Evolutionary conservation across 805 yeast genomes (phyloP), one percentile per base, ranked within the genome.

Genomic region (Metschnikowia chrysomelidarum): DNA sequence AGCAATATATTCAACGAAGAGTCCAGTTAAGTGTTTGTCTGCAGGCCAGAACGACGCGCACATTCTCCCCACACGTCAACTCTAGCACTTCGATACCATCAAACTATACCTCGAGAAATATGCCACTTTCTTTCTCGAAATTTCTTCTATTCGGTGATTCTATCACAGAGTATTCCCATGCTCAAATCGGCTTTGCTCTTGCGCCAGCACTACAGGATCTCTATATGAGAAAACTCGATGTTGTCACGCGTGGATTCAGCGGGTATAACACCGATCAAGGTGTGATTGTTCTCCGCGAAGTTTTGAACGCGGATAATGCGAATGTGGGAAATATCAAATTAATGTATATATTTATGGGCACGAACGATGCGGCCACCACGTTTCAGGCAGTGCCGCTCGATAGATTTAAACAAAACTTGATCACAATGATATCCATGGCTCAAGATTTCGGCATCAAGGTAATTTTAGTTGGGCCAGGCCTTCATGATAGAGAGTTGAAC

Each of bases 181-280:
- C 65, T 30, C 67, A 67, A 12, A 46, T 41, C 3, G 51, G 61
- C n/a, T 79, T 76, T 51, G 62, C 69, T 4, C 53, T 73, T 19
- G 78, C 76, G 2, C 67, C 82, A 0, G 78, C 73, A 0, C 50
- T 82, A 17, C 68, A 62, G 24, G 50, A 66, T 19, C 40, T 27
- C n/a, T 84, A 85, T 53, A 58, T 68, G 2, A 69, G 95, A 27
- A 75, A 69, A 51, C 47, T 86, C 29, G 91, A 86, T 45, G 64
- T 89, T 2, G 51, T 87, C 1, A 79, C 75, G 25, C 65, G 95
- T 40, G 97, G 97, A 0, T 86, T 64, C 50, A 54, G 78, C 1
- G 96, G 97, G 0, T 88, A 85, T 62, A 85, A 73, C 47, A 61
- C 88, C 0, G 73, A 76, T 22, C 80, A 80, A 60, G 87, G 76